Evolutionary conservation across 2,329 filamentous ascomycete species (phyloP), one percentile per base, ranked within the genome.

Genomic region (Blastomyces silverae): DNA sequence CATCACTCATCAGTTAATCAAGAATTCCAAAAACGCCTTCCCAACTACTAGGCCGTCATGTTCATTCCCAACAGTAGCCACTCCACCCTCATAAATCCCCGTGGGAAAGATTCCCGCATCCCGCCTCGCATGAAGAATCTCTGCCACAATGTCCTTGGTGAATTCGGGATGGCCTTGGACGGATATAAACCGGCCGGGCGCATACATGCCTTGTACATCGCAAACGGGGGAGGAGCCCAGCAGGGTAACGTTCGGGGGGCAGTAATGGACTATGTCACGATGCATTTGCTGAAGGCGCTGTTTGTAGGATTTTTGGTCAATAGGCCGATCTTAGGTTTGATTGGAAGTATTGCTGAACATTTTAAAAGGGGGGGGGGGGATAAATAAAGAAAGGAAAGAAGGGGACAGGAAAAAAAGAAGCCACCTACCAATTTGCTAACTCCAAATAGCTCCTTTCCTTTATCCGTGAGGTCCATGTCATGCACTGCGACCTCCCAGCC

Each of bases 111-210:
- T 81, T 0, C 90, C 90, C 59, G 79, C 79, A 37, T 81, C 79
- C 72, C 89, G 85, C 64, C 92, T 83, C 66, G 83, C 78, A 66
- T 83, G 81, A 64, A 93, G 76, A 48, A 95, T 77, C 74, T 91
- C 87, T 22, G 78, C 80, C 70, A 92, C 84, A 68, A 95, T 92
- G 20, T 86, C 83, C 66, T 82, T 81, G 3, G 83, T 89, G 74
- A 93, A 94, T 75, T 96, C 92, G 0, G 91, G 92, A 75, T 96
- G 91, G 6, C 91, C 91, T 79, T 96, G 91, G 1, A 96, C 85
- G 0, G 90, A 87, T 66, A 95, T 87, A 66, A 90, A 80, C 46
- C 83, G 82, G 53, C 82, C 80, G 10, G 87, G 84, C 25, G 82
- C 76, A 73, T 94, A 89, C 84, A 95, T 91, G 67, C 87, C 89